Base-by-base conservation (phyloP, 2,329 filamentous ascomycete genomes). In the Xylaria sp. region DNA sequence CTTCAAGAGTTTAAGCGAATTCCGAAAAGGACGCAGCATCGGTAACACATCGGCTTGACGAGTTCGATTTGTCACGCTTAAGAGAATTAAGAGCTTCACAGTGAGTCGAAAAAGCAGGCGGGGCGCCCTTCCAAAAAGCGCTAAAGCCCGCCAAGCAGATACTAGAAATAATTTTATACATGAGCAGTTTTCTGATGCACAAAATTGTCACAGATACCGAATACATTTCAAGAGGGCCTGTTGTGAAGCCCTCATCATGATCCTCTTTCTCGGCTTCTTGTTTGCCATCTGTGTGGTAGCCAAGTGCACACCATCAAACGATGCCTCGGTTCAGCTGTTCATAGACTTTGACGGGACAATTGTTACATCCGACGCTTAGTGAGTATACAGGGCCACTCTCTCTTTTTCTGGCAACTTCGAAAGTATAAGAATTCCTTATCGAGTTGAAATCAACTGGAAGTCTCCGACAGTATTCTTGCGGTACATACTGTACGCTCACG, bases 321-420 rank as follows among this genome's bases (percentile, higher is more conserved):
- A 10, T 9, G 59, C 65, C 7, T 54, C 54, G n/a, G 17, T 63
- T 15, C 63, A 66, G 53, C 57, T 69, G 13, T 69, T 69, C 26
- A 53, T 69, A 10, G 63, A 69, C n/a, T 69, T 69, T 23, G 67
- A 66, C 38, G 67, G 63, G 33, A 70, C 65, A 4, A 67, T 67
- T 36, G 65, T 62, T 23, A 67, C 60, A 15, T 64, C 56, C 7
- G 67, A 70, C 51, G 60, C 65, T 1, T 67, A 65, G 54, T 58
- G 5, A 58, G 54, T 42, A 17, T 9, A 38, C 11, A 15, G n/a
- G 6, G 13, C 28, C 10, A 2, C 20, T 6, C 10, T n/a, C n/a
- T 36, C 31, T 15, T 56, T n/a, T 23, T 56, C 13, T 15, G 9
- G 9, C 9, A 23, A 13, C 7, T 4, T 36, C 13, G 10, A 54